Evolutionary conservation across 2,329 filamentous ascomycete species (phyloP).

Genomic region (Blastomyces silverae): DNA sequence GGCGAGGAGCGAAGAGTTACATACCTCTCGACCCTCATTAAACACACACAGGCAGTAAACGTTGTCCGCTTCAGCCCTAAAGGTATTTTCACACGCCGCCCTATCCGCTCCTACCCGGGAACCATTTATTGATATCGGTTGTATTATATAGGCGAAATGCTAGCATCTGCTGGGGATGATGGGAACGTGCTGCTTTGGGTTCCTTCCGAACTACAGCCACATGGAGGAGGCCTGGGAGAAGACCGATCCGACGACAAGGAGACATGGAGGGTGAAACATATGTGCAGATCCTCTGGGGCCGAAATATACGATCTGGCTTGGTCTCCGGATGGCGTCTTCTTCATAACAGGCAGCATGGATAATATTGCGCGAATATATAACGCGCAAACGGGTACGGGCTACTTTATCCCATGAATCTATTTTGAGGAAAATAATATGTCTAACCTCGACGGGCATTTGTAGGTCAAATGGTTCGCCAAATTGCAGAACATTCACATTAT

Average conservation of each 20-base stretch:
- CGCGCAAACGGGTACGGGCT: conserved; percentile 66
- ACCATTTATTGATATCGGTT: conserved; percentile 7
- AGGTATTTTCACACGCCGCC: conserved; percentile 53
- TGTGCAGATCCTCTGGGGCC: conserved; percentile 89
- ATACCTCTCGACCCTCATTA: conserved; percentile 83
- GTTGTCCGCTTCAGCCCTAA: conserved; percentile 93
- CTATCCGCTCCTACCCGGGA: conserved; percentile 3
- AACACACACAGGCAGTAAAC: conserved; percentile 96
- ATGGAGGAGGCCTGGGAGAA: conserved; percentile 63
- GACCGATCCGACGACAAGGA: conserved; percentile 90
- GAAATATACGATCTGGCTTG: conserved; percentile 98
- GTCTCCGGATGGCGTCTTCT: conserved; percentile 94
- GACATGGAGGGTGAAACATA: conserved; percentile 92
- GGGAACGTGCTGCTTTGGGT: conserved; percentile 97
- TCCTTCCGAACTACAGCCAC: conserved; percentile 66
- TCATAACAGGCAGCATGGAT: conserved; percentile 99
- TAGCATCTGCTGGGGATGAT: conserved; percentile 93
- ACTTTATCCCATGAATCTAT: background rate
- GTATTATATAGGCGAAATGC: conserved; percentile 64
- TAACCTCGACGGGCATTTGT: background rate
- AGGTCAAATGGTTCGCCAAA: conserved; percentile 73
- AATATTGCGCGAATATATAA: conserved; percentile 97
- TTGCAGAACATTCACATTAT: conserved; percentile 96
- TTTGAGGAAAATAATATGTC: background rate
- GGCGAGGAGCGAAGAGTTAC: conserved; percentile 84